A percentile compares a stretch with the other conserved stretches of the same genome.
Conservation (phyloP, 345 rosid genomes). For the Punica granatum region DNA sequence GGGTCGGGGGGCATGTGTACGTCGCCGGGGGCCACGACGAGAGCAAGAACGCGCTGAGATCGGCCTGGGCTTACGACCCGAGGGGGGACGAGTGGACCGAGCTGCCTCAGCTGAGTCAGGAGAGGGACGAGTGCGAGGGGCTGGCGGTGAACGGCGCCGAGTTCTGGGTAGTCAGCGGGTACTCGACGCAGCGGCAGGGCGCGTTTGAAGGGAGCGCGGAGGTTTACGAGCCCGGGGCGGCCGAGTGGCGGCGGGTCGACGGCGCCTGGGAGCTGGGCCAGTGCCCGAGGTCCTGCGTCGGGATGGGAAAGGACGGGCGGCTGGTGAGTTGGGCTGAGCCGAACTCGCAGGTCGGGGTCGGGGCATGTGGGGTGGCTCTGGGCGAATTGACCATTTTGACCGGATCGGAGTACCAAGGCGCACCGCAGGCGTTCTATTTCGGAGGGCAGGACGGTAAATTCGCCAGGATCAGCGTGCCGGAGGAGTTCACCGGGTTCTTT, state of each 20-base stretch:
- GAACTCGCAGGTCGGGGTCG: slow-evolving; percentile 24
- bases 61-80: slow-evolving; percentile 55
- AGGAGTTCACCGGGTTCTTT: slow-evolving; percentile 40
- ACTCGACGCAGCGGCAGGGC: slow-evolving; percentile 51
- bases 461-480: slow-evolving; percentile 24
- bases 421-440: slow-evolving; percentile 32
- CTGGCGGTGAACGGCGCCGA: slow-evolving; percentile 38
- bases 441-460: slow-evolving; percentile 29
- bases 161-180: slow-evolving; percentile 69
- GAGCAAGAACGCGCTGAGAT: slow-evolving; percentile 54
- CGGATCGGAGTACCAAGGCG: slow-evolving; percentile 50
- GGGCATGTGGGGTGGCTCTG: slow-evolving; percentile 28
- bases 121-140: slow-evolving; percentile 67
- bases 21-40: slow-evolving; percentile 67
- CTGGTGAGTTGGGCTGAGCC: slow-evolving; percentile 22
- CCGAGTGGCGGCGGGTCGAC: slow-evolving; percentile 37
- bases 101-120: slow-evolving; percentile 42
- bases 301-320: slow-evolving; percentile 18
- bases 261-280: slow-evolving; percentile 37
- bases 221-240: slow-evolving; percentile 21
- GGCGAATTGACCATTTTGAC: slow-evolving; percentile 27
- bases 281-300: slow-evolving; percentile 36
- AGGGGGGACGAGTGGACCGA: slow-evolving; percentile 46
- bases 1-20: slow-evolving; percentile 21
- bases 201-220: slow-evolving; percentile 47